Conservation (phyloP, 495 filamentous ascomycete species). For the Xylona heveae region DNA sequence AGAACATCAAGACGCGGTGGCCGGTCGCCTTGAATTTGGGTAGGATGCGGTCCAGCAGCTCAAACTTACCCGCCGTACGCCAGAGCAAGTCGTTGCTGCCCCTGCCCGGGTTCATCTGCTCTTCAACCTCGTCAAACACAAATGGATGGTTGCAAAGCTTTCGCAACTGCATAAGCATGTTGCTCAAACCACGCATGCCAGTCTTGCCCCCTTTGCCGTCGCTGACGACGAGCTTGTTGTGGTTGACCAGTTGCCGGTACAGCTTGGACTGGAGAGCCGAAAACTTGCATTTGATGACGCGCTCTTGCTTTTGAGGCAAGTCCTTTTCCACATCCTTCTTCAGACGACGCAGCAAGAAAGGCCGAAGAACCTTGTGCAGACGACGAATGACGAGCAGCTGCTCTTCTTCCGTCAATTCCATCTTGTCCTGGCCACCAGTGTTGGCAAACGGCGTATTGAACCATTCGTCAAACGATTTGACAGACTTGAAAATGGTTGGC, state of each 20-base stretch:
- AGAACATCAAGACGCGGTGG: conserved; percentile 96
- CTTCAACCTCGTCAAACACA: conserved; percentile 92
- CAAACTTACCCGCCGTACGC: conserved; percentile 94
- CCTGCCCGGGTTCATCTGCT: conserved; percentile 83
- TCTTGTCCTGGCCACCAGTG: conserved; percentile 92
- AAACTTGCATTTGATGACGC: conserved; percentile 97
- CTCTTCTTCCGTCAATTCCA: conserved; percentile 98
- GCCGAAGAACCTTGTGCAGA: conserved; percentile 90
- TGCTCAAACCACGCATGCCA: conserved; percentile 84
- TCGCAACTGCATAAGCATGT: conserved; percentile 98
- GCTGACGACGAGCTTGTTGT: conserved; percentile 82
- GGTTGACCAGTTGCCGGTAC: conserved; percentile 88
- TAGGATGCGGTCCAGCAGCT: conserved; percentile 75
- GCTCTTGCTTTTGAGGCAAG: conserved; percentile 92
- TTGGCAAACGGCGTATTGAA: conserved; percentile 99
- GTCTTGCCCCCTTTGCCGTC: conserved; percentile 94
- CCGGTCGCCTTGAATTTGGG: conserved; percentile 79
- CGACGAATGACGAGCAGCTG: conserved; percentile 94
- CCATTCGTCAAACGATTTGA: conserved; percentile 98
- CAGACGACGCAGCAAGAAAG: conserved; percentile 91
- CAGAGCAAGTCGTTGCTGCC: conserved; percentile 81
- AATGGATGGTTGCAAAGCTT: conserved; percentile 99
- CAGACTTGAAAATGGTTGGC: conserved; percentile 97
- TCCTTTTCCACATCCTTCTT: conserved; percentile 99
- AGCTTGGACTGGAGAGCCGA: conserved; percentile 82